These are phyloP conservation scores for Exophiala sp. DNA, from an alignment of 2,329 filamentous ascomycete species.

Conservation along the genomic window DNA sequence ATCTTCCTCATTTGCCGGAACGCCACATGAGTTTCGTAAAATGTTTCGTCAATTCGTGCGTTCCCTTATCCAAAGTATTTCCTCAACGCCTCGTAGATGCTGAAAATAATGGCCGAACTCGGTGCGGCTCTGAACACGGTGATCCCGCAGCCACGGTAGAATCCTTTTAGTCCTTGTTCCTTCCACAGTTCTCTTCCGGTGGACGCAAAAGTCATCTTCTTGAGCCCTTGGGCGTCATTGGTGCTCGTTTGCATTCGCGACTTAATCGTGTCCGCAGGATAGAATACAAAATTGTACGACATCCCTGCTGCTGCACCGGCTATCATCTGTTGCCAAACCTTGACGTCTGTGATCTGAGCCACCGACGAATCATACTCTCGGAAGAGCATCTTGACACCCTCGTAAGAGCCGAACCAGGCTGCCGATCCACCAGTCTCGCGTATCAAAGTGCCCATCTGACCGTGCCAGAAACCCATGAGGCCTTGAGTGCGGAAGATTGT, in stretches of 20 bases:
- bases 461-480: conserved; percentile 85
- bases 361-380: conserved; percentile 51
- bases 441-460: conserved; percentile 88
- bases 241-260: conserved; percentile 81
- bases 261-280: conserved; percentile 96
- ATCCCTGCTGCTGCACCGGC: conserved; percentile 86
- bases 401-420: conserved; percentile 92
- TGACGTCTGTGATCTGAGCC: conserved; percentile 44
- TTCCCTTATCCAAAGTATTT: conserved; percentile 51
- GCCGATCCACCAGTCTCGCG: conserved; percentile 90
- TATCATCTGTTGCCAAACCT: conserved; percentile 80
- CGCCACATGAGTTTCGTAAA: neutral
- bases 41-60: neutral
- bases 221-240: conserved; percentile 5
- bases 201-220: conserved; percentile 62
- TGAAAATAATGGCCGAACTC: conserved; percentile 97
- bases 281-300: conserved; percentile 95
- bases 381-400: conserved; percentile 71
- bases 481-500: conserved; percentile 82
- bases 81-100: conserved; percentile 86
- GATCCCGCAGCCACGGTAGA: conserved; percentile 94
- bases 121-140: conserved; percentile 84
- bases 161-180: conserved; percentile 73
- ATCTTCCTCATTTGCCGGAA: too few species aligned
- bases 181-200: conserved; percentile 71